Conservation (phyloP, 495 filamentous ascomycete species). For the Penicillium paradoxum region DNA sequence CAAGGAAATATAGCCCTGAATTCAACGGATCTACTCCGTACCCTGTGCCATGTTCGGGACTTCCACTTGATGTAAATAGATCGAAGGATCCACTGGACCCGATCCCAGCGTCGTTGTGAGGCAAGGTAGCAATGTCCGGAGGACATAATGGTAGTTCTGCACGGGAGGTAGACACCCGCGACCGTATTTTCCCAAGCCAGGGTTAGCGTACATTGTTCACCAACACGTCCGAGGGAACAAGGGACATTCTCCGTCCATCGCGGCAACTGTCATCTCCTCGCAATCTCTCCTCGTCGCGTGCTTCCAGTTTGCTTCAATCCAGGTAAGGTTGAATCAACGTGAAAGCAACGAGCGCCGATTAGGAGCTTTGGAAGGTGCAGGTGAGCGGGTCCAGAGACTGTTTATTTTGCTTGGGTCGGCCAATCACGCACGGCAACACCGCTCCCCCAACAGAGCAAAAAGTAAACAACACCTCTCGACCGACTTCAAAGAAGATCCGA, state of each 20-base stretch:
- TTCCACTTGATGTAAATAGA: not conserved
- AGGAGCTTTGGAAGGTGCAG: not conserved
- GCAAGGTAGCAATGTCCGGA: not conserved
- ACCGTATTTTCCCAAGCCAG: not conserved
- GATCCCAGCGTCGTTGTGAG: not conserved
- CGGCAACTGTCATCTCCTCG: not conserved
- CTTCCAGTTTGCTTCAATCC: not conserved
- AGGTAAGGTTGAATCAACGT: not conserved
- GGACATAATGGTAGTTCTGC: not conserved
- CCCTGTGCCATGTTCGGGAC: not conserved
- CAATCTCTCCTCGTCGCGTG: not conserved
- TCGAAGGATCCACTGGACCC: not conserved
- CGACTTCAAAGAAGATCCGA: slow-evolving; percentile 4
- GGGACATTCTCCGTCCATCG: not conserved
- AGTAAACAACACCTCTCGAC: slow-evolving; percentile 32
- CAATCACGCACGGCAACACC: slow-evolving; percentile 16
- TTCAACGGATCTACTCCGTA: too few species aligned
- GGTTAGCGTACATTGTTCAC: slow-evolving; percentile 4
- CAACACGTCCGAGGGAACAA: not conserved
- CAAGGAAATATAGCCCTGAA: too few species aligned
- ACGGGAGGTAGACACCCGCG: not conserved
- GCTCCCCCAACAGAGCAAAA: slow-evolving; percentile 27
- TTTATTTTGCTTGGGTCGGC: slow-evolving; percentile 24
- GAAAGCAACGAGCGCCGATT: not conserved
- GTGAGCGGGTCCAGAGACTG: slow-evolving; percentile 9